Percentiles rank a stretch among this genome's conserved stretches.
Conservation (phyloP, 169 alveolate species). For the Plasmodium relictum region DNA sequence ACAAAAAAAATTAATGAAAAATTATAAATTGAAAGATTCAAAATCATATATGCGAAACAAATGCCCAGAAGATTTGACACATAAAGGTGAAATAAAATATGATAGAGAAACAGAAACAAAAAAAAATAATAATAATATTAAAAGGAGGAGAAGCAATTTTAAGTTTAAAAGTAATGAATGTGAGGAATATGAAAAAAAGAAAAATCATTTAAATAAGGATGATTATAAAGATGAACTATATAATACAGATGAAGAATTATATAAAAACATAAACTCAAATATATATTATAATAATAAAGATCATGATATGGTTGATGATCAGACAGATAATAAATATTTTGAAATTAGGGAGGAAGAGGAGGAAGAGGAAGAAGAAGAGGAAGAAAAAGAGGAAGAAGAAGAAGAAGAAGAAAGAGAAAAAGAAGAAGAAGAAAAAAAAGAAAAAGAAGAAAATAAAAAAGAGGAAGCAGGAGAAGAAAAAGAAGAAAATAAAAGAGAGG, state of each 20-base stretch:
- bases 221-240: background rate
- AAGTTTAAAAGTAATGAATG: too few species aligned
- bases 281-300: background rate
- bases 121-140: too few species aligned
- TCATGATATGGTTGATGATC: background rate
- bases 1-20: background rate
- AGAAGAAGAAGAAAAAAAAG: background rate
- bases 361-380: background rate
- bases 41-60: background rate
- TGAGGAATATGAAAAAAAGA: background rate
- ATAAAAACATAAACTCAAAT: slow-evolving; percentile 18
- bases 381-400: background rate
- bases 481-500: background rate
- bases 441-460: background rate
- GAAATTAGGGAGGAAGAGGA: background rate
- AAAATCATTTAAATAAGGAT: background rate
- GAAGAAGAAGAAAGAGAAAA: background rate
- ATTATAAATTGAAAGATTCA: background rate
- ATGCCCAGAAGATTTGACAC: background rate
- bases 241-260: slow-evolving; percentile 8
- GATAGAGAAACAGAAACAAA: too few species aligned
- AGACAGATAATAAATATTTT: background rate
- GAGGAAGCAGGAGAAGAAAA: background rate
- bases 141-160: too few species aligned
- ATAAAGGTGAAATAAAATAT: background rate